These are phyloP conservation scores for Teratosphaeria gauchensis DNA, from an alignment of 2,329 filamentous ascomycete species.

Conservation along the genomic window DNA sequence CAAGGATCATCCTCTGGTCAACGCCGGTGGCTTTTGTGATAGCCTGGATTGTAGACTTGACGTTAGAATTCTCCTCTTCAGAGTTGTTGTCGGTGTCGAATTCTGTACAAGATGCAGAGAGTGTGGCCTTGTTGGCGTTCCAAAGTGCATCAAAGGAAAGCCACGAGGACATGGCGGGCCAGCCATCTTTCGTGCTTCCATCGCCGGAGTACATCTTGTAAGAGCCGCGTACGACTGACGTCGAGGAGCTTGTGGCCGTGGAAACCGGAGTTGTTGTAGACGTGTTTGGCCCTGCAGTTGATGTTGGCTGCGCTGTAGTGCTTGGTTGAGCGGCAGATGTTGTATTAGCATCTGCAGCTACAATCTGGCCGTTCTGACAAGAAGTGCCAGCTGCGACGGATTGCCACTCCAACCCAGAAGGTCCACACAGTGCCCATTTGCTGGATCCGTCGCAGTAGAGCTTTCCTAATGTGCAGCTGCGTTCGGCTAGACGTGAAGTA, in stretches of 20 bases:
- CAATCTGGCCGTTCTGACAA: not conserved
- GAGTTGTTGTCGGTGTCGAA: slow-evolving; percentile 28
- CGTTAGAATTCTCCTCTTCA: slow-evolving; percentile 27
- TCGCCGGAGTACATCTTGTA: slow-evolving; percentile 14
- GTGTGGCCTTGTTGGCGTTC: slow-evolving; percentile 23
- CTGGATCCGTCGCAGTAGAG: not conserved
- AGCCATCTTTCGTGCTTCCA: slow-evolving; percentile 17
- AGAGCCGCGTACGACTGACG: slow-evolving; percentile 3
- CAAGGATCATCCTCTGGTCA: slow-evolving; percentile 33
- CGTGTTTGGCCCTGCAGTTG: not conserved
- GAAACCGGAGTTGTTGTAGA: not conserved
- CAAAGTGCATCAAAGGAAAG: slow-evolving; percentile 27
- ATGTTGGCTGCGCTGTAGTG: not conserved
- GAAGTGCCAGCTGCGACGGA: not conserved
- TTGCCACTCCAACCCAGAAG: not conserved
- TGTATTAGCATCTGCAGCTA: not conserved
- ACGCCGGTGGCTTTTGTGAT: slow-evolving; percentile 24
- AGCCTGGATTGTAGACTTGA: slow-evolving; percentile 28
- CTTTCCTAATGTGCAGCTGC: not conserved
- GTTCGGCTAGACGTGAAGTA: not conserved
- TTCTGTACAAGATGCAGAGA: slow-evolving; percentile 28
- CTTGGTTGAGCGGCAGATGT: not conserved
- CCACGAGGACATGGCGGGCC: slow-evolving; percentile 28
- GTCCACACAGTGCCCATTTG: not conserved
- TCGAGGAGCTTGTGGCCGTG: slow-evolving; percentile 4